Base-by-base conservation (phyloP, 108 stramenopile species). In the Cyclotella cryptica region DNA sequence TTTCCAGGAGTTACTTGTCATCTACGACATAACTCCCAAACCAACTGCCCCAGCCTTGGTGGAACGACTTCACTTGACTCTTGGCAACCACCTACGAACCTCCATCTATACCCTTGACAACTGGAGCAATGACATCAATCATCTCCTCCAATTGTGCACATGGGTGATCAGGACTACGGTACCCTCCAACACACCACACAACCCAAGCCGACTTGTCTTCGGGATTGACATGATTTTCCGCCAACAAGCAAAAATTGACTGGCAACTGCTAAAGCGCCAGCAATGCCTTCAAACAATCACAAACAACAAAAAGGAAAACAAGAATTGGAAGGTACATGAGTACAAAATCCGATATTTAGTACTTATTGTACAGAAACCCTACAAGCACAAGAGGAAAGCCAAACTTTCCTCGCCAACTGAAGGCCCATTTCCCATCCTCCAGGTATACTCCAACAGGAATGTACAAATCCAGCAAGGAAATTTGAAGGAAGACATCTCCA, bases 51-150 rank as follows among this genome's bases (percentile, higher is more conserved):
- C 86, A 22, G 55, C 85, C 3, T 43, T 86, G 9, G 80, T 83
- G 26, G 84, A 88, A 75, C 28, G 85, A 29, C 66, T 86, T 41
- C 83, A 88, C 62, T 80, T 58, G 17, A 66, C 21, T 3, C 57
- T 64, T 0, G 66, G 62, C 28, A 46, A 70, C 10, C 42, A 45
- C 11, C 61, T 72, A 7, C 24, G 58, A 8, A 3, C 71, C 7
- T 51, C 67, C 28, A 52, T 69, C 49, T 69, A 46, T 19, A 51
- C n/a, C n/a, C n/a, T n/a, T n/a, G n/a, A n/a, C n/a, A n/a, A n/a
- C n/a, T n/a, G n/a, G n/a, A n/a, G n/a, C n/a, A n/a, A n/a, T n/a
- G n/a, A n/a, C n/a, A n/a, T n/a, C n/a, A n/a, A n/a, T n/a, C n/a
- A n/a, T n/a, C n/a, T n/a, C n/a, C n/a, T n/a, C n/a, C n/a, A n/a